Conservation (phyloP, 2,329 filamentous ascomycete genomes). For the Fusarium poae region DNA sequence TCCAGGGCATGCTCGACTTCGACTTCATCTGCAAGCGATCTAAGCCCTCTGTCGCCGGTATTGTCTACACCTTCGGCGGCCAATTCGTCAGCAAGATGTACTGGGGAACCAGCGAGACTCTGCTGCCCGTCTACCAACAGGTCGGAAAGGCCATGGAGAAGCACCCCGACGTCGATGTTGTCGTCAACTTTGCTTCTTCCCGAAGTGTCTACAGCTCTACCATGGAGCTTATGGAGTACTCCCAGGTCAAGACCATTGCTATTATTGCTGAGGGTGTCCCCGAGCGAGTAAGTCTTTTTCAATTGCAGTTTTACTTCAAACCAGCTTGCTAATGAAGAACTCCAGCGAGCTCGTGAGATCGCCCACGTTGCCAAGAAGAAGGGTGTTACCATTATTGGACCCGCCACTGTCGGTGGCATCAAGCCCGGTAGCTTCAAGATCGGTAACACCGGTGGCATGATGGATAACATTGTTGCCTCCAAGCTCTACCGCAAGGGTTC, state of each 20-base stretch:
- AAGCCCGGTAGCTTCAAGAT: slow-evolving; percentile 99
- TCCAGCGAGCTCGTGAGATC: slow-evolving; percentile 94
- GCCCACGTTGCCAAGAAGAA: slow-evolving; percentile 97
- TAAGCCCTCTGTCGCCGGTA: slow-evolving; percentile 95
- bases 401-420: slow-evolving; percentile 98
- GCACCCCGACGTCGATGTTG: slow-evolving; percentile 96
- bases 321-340: slow-evolving; percentile 26
- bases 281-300: slow-evolving; percentile 79
- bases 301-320: slow-evolving; percentile 11
- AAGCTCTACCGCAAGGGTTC: slow-evolving; percentile 99
- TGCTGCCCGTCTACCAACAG: slow-evolving; percentile 97
- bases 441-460: slow-evolving; percentile 99
- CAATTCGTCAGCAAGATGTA: slow-evolving; percentile 99
- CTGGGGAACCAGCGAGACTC: slow-evolving; percentile 99
- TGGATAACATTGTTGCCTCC: slow-evolving; percentile 99
- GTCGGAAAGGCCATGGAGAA: slow-evolving; percentile 93
- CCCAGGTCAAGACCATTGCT: slow-evolving; percentile 98
- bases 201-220: slow-evolving; percentile 98
- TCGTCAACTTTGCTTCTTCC: slow-evolving; percentile 99
- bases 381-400: slow-evolving; percentile 98
- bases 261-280: slow-evolving; percentile 99
- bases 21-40: slow-evolving; percentile 99
- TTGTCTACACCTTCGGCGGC: slow-evolving; percentile 99
- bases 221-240: slow-evolving; percentile 97
- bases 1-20: slow-evolving; percentile 97